phyloP scores from a whole-genome alignment of 139 green algal species.

The Chlorella sp. region DNA sequence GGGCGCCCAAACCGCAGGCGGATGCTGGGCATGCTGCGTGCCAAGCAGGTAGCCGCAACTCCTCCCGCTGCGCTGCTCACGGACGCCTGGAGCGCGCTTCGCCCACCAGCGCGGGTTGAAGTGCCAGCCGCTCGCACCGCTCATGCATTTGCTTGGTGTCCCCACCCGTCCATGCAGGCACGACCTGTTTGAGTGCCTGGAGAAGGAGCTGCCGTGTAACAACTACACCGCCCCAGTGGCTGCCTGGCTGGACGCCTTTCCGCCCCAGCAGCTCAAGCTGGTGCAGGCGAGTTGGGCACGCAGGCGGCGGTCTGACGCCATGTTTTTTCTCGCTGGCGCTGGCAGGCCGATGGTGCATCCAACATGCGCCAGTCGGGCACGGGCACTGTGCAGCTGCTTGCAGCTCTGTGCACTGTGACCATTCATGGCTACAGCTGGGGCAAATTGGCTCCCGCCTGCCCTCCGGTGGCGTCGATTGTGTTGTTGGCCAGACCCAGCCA shows the following conservation, averaged over 20 bases:
- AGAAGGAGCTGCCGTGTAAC: conserved; percentile 20
- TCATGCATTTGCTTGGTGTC: no score
- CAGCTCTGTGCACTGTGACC: neutral
- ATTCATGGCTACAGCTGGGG: neutral
- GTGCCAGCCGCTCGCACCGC: no score
- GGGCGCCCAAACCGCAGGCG: no score
- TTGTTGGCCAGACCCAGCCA: neutral
- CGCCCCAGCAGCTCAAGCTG: conserved; percentile 21
- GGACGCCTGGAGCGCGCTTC: no score
- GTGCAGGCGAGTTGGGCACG: conserved; percentile 5
- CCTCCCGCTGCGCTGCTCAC: no score
- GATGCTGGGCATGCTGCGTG: no score
- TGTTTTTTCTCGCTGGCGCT: no score
- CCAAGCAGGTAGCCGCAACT: no score
- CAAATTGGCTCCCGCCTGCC: neutral
- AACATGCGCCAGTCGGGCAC: neutral
- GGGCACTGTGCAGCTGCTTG: neutral
- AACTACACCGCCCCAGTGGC: conserved; percentile 30
- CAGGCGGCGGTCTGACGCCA: no score
- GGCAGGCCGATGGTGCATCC: neutral
- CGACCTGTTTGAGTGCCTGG: conserved; percentile 23
- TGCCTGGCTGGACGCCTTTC: conserved; percentile 28
- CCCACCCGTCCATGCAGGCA: neutral
- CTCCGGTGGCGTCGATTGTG: neutral
- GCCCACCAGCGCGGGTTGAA: no score